A percentile compares a stretch with the other conserved stretches of the same genome.
Conservation (phyloP, 2,329 filamentous ascomycete species). For the Alternaria hordeiaustralica region DNA sequence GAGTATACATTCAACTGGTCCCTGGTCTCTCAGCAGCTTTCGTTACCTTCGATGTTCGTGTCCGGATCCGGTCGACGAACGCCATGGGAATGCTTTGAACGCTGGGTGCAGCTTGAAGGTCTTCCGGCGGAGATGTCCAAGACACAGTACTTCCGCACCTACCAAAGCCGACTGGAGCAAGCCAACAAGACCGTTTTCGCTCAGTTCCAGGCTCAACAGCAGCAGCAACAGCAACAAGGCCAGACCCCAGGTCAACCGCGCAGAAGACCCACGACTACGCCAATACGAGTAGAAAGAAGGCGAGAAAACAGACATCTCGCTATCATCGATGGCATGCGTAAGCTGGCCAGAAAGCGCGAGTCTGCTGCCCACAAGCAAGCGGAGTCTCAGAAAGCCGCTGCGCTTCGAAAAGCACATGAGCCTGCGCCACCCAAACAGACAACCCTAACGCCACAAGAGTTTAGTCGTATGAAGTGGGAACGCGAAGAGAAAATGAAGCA, state of each 20-base stretch:
- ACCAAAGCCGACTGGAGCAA: slow-evolving; percentile 67
- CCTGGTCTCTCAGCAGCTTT: slow-evolving; percentile 82
- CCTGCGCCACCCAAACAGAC: slow-evolving; percentile 61
- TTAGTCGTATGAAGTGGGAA: slow-evolving; percentile 87
- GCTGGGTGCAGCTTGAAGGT: slow-evolving; percentile 92
- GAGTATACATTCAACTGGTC: slow-evolving; percentile 99
- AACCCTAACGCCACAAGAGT: slow-evolving; percentile 80
- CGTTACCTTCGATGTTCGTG: slow-evolving; percentile 75
- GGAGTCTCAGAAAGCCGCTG: slow-evolving; percentile 72
- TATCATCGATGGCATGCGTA: slow-evolving; percentile 92
- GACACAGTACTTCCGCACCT: slow-evolving; percentile 89
- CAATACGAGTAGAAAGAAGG: slow-evolving; percentile 83
- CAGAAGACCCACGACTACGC: slow-evolving; percentile 71
- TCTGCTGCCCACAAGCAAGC: slow-evolving; percentile 85
- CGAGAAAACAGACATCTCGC: slow-evolving; percentile 86
- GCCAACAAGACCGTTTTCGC: slow-evolving; percentile 66
- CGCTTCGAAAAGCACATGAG: slow-evolving; percentile 82
- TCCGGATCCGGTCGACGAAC: slow-evolving; percentile 89
- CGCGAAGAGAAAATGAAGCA: slow-evolving; percentile 71
- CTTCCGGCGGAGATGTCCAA: slow-evolving; percentile 92
- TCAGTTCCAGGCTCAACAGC: slow-evolving; percentile 62
- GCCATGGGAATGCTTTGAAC: slow-evolving; percentile 98
- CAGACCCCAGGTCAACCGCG: slow-evolving; percentile 60
- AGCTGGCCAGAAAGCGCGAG: slow-evolving; percentile 93
- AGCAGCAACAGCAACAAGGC: slow-evolving; percentile 62